Evolutionary conservation across 176 grass and related monocot genomes (phyloP).

Genomic region (Cenchrus purpureus): DNA sequence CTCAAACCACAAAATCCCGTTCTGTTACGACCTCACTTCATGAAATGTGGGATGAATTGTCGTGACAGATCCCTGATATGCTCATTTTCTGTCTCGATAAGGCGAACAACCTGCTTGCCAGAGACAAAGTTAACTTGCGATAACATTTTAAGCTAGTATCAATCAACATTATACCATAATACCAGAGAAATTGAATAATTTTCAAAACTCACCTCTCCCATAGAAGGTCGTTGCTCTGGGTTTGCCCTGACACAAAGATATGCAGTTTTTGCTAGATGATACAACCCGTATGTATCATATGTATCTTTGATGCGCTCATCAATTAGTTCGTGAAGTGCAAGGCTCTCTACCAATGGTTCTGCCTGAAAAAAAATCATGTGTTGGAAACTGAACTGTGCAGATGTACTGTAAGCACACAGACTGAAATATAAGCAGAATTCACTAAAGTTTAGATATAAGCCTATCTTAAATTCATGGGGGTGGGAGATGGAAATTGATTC

Average conservation of each 20-base stretch:
- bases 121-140: not conserved
- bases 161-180: not conserved
- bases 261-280: conserved; percentile 61
- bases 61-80: conserved; percentile 60
- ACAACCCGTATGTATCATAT: conserved; percentile 62
- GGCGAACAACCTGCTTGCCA: conserved; percentile 54
- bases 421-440: not conserved
- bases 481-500: too few relatives aligned
- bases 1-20: not conserved
- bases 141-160: not conserved
- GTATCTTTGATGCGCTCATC: conserved; percentile 61
- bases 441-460: not conserved
- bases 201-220: conserved; percentile 61
- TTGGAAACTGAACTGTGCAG: conserved; percentile 1
- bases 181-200: not conserved
- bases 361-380: conserved; percentile 48
- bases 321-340: conserved; percentile 69
- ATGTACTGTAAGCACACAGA: conserved; percentile 7
- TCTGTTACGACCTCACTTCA: conserved; percentile 36
- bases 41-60: conserved; percentile 66
- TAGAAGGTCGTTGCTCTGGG: conserved; percentile 68
- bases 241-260: conserved; percentile 74
- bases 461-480: too few relatives aligned
- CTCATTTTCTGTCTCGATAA: conserved; percentile 62
- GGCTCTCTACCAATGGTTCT: conserved; percentile 64